phyloP scores from a whole-genome alignment of 768 basidiomycete species.

The Mycena belliarum region DNA sequence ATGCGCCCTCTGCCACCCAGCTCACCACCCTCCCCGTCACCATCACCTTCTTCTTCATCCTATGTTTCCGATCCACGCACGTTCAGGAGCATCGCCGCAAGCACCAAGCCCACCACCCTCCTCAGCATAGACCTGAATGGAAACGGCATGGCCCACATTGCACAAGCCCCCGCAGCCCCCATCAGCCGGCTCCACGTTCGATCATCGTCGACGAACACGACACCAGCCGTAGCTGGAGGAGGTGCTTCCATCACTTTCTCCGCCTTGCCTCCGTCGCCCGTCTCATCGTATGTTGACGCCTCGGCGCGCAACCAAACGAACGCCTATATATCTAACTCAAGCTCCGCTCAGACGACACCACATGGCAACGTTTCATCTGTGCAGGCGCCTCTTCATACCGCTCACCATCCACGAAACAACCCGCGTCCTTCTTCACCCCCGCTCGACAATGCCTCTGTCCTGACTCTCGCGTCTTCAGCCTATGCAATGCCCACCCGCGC shows the following conservation, averaged over 20 bases:
- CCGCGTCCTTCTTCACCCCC: constrained; percentile 92
- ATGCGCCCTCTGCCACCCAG: constrained; percentile 88
- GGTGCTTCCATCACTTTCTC: constrained; percentile 75
- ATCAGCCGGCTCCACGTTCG: constrained; percentile 57
- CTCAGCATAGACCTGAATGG: constrained; percentile 84
- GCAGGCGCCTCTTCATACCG: constrained; percentile 86
- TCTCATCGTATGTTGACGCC: constrained; percentile 27
- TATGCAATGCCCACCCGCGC: constrained; percentile 69
- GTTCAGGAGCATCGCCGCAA: constrained; percentile 80
- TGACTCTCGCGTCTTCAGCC: constrained; percentile 92
- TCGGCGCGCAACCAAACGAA: constrained; percentile 40
- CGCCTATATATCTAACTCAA: constrained; percentile 19
- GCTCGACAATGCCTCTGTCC: constrained; percentile 85
- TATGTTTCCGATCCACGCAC: constrained; percentile 81
- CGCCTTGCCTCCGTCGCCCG: constrained; percentile 54
- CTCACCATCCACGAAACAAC: constrained; percentile 95
- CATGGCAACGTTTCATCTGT: constrained; percentile 39
- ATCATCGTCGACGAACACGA: constrained; percentile 58
- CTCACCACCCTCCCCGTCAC: constrained; percentile 83
- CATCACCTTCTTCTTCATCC: constrained; percentile 80
- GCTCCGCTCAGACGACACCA: constrained; percentile 27
- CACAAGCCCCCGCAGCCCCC: constrained; percentile 74
- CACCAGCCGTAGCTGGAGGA: constrained; percentile 42
- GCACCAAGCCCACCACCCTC: constrained; percentile 93
- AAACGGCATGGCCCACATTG: constrained; percentile 88